A percentile compares a stretch with the other conserved stretches of the same genome.
Conservation (phyloP, 495 filamentous ascomycete genomes). For the Polyplosphaeria fusca region DNA sequence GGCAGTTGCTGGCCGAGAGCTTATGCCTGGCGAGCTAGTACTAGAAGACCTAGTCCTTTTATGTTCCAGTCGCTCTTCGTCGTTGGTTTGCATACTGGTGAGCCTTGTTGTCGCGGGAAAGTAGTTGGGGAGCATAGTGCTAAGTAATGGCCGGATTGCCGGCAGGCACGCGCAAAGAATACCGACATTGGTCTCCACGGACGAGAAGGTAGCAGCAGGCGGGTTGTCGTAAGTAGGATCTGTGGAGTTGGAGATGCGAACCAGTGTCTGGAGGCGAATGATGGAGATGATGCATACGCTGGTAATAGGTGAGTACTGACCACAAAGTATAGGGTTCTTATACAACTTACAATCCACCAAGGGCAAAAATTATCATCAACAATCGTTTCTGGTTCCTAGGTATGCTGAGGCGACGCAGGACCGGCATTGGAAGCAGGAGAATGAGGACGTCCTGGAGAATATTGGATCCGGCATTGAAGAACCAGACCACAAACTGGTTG, state of each 20-base stretch:
- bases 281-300: constrained; percentile 39
- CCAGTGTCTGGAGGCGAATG: constrained; percentile 37
- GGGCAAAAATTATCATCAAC: constrained; percentile 36
- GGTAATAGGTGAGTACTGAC: no score
- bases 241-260: constrained; percentile 34
- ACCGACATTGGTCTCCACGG: constrained; percentile 37
- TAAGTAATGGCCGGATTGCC: constrained; percentile 33
- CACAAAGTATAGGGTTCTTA: not conserved
- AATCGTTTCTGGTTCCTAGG: constrained; percentile 31
- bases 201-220: constrained; percentile 32
- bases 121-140: constrained; percentile 33
- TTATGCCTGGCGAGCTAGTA: not conserved
- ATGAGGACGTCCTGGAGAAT: constrained; percentile 51
- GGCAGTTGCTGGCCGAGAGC: not conserved
- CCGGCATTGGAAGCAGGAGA: constrained; percentile 40
- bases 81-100: not conserved
- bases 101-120: constrained; percentile 3
- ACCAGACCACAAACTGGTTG: constrained; percentile 48
- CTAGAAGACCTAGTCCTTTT: not conserved
- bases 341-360: constrained; percentile 38
- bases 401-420: constrained; percentile 33
- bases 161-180: constrained; percentile 40
- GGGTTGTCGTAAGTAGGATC: constrained; percentile 38
- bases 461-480: constrained; percentile 50
- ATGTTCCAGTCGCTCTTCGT: constrained; percentile 20